Percentiles rank a stretch among this genome's conserved stretches.
phyloP scores from a whole-genome alignment of 148 eudicot genomes.

The Vaccinium vitisidaea region DNA sequence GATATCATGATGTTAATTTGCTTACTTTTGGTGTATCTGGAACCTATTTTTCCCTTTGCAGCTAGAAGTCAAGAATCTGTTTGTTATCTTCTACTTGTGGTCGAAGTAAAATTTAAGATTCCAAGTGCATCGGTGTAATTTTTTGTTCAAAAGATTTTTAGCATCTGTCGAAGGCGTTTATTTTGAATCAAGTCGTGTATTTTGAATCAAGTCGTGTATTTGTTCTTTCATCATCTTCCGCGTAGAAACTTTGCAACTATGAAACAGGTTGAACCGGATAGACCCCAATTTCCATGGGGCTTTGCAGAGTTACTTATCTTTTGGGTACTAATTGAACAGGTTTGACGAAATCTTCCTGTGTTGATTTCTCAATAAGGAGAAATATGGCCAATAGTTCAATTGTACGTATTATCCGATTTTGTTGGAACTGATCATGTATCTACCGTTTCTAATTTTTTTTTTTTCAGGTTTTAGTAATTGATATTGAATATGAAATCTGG shows the following conservation, averaged over 20 bases:
- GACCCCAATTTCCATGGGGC: neutral
- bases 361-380: neutral
- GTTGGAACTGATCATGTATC: neutral
- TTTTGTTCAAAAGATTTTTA: neutral
- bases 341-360: neutral
- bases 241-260: too few species aligned
- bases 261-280: neutral
- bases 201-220: neutral
- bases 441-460: neutral
- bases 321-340: neutral
- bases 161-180: neutral
- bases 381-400: neutral
- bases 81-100: neutral
- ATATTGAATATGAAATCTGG: neutral
- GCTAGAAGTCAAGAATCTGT: neutral
- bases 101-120: too few species aligned
- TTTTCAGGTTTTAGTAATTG: neutral
- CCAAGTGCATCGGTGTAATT: neutral
- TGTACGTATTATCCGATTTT: neutral
- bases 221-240: neutral
- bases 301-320: neutral
- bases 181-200: neutral
- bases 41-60: neutral
- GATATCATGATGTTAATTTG: neutral
- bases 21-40: neutral